Conservation (phyloP, 306 rosid genomes). For the Argentina anserina region DNA sequence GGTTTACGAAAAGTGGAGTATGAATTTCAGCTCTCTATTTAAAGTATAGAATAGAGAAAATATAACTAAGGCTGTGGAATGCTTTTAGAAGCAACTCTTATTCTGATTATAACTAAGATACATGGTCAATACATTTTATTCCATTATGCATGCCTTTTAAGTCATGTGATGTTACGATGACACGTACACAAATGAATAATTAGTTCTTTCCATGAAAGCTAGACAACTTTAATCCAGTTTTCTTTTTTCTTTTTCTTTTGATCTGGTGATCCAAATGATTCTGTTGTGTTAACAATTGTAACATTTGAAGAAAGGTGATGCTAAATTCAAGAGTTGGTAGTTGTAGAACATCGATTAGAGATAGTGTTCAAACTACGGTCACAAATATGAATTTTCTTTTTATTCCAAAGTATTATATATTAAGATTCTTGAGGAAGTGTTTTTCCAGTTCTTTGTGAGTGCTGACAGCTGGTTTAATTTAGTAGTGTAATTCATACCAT, state of each 20-base stretch:
- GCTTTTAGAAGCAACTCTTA: neutral
- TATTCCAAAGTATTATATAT: neutral
- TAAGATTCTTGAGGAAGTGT: neutral
- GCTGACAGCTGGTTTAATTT: neutral
- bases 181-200: neutral
- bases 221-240: neutral
- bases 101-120: neutral
- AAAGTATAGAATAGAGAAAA: neutral
- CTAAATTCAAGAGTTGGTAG: too few relatives aligned
- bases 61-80: neutral
- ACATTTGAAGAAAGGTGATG: neutral
- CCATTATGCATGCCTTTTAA: neutral
- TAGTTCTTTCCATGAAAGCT: neutral
- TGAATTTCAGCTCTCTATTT: too few relatives aligned
- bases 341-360: neutral
- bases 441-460: neutral
- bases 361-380: neutral
- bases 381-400: neutral
- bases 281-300: neutral
- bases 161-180: neutral
- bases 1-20: too few relatives aligned
- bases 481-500: slow-evolving; percentile 2
- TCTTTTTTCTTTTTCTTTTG: too few relatives aligned
- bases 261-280: neutral
- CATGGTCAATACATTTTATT: neutral